These are phyloP conservation scores for Pichia sp. DNA, from an alignment of 1,139 yeast species.

Conservation along the genomic window DNA sequence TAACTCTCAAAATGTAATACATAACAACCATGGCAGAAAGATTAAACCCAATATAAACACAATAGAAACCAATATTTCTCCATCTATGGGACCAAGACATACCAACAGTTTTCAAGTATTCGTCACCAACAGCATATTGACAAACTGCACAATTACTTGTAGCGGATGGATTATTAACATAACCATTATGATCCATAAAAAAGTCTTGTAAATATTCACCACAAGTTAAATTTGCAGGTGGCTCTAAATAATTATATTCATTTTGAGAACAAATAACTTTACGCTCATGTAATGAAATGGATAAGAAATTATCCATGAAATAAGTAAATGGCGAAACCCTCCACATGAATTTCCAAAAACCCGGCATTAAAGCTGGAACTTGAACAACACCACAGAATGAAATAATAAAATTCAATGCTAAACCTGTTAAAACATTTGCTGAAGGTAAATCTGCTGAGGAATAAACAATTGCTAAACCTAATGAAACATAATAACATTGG, in stretches of 20 bases:
- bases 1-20: constrained; percentile 17
- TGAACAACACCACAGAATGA: constrained; percentile 61
- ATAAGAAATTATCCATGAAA: constrained; percentile 49
- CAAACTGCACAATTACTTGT: constrained; percentile 56
- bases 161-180: constrained; percentile 44
- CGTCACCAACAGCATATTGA: constrained; percentile 46
- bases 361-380: constrained; percentile 50
- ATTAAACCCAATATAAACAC: constrained; percentile 55
- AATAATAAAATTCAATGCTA: constrained; percentile 47
- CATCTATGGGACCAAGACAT: constrained; percentile 45
- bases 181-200: constrained; percentile 41
- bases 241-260: constrained; percentile 46
- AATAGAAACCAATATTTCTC: constrained; percentile 61
- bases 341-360: constrained; percentile 68
- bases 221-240: constrained; percentile 55
- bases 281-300: constrained; percentile 46
- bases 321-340: constrained; percentile 64
- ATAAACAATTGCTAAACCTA: constrained; percentile 48
- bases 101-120: constrained; percentile 41
- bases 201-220: constrained; percentile 38
- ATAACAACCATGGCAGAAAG: constrained; percentile 13
- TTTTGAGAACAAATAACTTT: constrained; percentile 43
- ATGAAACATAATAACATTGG: constrained; percentile 47
- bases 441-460: constrained; percentile 55
- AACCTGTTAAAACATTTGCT: constrained; percentile 49